A percentile compares a stretch with the other conserved stretches of the same genome.
These are phyloP conservation scores for Microbotryum saponariae DNA, from an alignment of 1,284 basidiomycete genomes.

Conservation along the genomic window DNA sequence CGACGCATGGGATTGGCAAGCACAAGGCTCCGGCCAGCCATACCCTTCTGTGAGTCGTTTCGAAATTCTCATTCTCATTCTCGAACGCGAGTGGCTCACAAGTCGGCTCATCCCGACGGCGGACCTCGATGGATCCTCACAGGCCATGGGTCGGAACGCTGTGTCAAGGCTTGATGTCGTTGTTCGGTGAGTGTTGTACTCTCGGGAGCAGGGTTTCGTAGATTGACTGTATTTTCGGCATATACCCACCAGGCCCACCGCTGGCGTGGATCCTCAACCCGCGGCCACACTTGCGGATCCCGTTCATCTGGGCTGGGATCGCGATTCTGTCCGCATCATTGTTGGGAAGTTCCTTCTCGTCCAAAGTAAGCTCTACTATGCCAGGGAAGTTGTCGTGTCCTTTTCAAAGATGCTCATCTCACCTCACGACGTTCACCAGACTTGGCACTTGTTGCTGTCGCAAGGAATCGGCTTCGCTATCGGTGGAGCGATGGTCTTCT, in stretches of 20 bases:
- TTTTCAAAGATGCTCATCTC: too few relatives aligned
- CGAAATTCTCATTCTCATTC: too few relatives aligned
- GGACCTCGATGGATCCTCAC: too few relatives aligned
- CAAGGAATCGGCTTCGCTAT: conserved; percentile 46
- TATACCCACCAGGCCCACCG: too few relatives aligned
- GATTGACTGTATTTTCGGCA: too few relatives aligned
- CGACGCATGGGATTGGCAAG: conserved; percentile 4
- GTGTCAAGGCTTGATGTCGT: conserved; percentile 12
- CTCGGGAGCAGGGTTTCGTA: too few relatives aligned
- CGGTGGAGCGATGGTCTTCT: conserved; percentile 37
- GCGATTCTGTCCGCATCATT: conserved; percentile 6
- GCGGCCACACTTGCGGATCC: conserved; percentile 8
- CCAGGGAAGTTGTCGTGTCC: too few relatives aligned
- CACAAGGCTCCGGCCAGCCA: background rate
- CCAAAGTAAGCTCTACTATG: background rate
- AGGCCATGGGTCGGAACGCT: conserved; percentile 15
- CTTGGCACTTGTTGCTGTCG: conserved; percentile 40
- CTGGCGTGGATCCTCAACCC: conserved; percentile 14
- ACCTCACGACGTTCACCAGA: too few relatives aligned
- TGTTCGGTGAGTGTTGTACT: too few relatives aligned
- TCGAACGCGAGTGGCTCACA: too few relatives aligned
- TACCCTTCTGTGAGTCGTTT: too few relatives aligned
- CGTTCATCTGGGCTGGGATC: conserved; percentile 6
- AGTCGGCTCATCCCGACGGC: too few relatives aligned
- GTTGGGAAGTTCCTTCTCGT: conserved; percentile 8